Evolutionary conservation across 2,329 filamentous ascomycete genomes (phyloP).

Genomic region (Teratosphaeria pseudoeucalypti): DNA sequence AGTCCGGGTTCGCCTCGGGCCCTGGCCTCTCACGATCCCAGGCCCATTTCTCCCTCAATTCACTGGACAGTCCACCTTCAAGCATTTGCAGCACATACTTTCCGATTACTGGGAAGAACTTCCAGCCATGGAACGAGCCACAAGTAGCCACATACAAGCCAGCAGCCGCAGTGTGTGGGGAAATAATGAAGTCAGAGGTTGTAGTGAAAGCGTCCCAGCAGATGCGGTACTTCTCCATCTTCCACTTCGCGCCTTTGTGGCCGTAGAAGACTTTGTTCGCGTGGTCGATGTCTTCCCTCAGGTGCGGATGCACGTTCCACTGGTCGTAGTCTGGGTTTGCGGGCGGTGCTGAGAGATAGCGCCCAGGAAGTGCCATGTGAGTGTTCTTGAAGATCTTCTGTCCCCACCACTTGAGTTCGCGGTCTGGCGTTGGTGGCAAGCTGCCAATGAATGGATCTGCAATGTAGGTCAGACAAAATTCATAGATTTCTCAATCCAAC

Average conservation of each 20-base stretch:
- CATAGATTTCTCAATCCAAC: not conserved
- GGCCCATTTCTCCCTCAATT: constrained; percentile 41
- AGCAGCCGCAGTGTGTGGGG: constrained; percentile 31
- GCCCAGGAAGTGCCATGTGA: constrained; percentile 42
- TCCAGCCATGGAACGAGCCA: constrained; percentile 32
- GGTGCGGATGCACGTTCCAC: constrained; percentile 47
- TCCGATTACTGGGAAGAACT: constrained; percentile 28
- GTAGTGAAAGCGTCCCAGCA: constrained; percentile 61
- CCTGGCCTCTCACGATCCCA: constrained; percentile 45
- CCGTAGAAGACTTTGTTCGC: constrained; percentile 52
- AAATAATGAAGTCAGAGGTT: constrained; percentile 43
- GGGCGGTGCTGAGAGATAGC: constrained; percentile 48
- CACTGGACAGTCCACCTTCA: constrained; percentile 30
- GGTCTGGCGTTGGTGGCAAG: constrained; percentile 42
- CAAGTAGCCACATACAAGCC: constrained; percentile 37
- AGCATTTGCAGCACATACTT: constrained; percentile 27
- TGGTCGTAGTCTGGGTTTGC: constrained; percentile 48
- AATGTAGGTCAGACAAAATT: constrained; percentile 7
- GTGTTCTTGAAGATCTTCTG: constrained; percentile 50
- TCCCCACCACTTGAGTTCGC: constrained; percentile 51
- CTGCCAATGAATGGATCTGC: constrained; percentile 48
- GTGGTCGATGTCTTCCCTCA: constrained; percentile 50
- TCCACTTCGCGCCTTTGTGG: constrained; percentile 44
- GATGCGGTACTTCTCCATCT: constrained; percentile 52
- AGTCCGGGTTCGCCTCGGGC: constrained; percentile 1